Conservation (phyloP, 352 stramenopile species). For the Globisporangium takayamanum region DNA sequence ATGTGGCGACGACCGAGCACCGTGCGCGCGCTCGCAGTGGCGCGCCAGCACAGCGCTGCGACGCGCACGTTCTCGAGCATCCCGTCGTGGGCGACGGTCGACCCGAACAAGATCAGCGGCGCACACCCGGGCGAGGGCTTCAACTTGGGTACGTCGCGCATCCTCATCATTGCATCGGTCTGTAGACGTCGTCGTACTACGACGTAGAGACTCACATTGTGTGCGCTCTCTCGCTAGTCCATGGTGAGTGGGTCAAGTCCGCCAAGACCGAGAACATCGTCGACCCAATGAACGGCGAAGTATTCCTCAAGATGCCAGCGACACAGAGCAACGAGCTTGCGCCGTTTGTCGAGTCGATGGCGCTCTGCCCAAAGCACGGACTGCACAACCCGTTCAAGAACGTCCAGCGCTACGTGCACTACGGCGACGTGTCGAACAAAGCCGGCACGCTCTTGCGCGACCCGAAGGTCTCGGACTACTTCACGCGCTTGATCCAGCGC, state of each 20-base stretch:
- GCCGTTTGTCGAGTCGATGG: conserved; percentile 92
- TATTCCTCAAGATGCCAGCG: conserved; percentile 92
- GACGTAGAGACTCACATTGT: not conserved
- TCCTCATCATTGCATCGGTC: not conserved
- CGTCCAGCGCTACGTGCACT: conserved; percentile 90
- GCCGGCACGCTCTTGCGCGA: conserved; percentile 76
- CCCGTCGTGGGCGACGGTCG: conserved; percentile 90
- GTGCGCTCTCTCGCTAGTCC: conserved; percentile 35
- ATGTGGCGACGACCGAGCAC: conserved; percentile 27
- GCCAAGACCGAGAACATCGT: conserved; percentile 79
- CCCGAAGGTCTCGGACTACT: conserved; percentile 93
- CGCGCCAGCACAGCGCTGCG: no score
- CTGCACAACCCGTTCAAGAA: conserved; percentile 99
- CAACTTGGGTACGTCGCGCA: conserved; percentile 70
- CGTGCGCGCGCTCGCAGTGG: conserved; percentile 9
- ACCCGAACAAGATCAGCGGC: conserved; percentile 79
- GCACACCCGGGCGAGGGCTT: conserved; percentile 71
- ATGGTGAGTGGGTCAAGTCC: conserved; percentile 84
- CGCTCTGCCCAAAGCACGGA: conserved; percentile 92
- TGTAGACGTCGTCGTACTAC: not conserved
- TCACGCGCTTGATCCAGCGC: conserved; percentile 93
- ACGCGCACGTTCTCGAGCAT: conserved; percentile 48
- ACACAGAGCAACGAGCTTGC: conserved; percentile 86
- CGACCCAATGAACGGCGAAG: conserved; percentile 93
- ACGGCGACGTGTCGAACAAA: conserved; percentile 79